phyloP scores from a whole-genome alignment of 1,284 basidiomycete species.

The Exobasidium rhododendri region DNA sequence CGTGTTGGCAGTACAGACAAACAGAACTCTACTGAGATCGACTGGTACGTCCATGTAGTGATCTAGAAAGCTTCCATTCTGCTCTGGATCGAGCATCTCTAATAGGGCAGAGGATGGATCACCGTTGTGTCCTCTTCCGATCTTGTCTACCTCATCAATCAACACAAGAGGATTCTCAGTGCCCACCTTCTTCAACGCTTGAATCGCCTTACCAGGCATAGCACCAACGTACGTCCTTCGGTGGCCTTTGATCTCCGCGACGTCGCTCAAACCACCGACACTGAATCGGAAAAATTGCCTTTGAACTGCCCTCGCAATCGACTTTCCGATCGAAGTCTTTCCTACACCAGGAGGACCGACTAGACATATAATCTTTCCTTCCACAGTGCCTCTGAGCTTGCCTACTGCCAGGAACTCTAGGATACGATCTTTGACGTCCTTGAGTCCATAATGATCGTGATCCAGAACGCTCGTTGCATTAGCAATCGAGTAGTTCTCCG shows the following conservation, averaged over 20 bases:
- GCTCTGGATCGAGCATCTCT: constrained; percentile 98
- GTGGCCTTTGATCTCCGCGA: constrained; percentile 99
- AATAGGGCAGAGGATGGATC: constrained; percentile 90
- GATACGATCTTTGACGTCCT: constrained; percentile 92
- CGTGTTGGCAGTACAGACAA: constrained; percentile 76
- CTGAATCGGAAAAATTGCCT: constrained; percentile 93
- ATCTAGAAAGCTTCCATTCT: constrained; percentile 92
- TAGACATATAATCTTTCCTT: constrained; percentile 96
- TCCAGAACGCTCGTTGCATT: constrained; percentile 83
- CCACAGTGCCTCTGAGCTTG: constrained; percentile 90
- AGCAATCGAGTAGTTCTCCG: constrained; percentile 85
- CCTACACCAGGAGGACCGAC: constrained; percentile 96
- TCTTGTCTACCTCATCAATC: constrained; percentile 99
- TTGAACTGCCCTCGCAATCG: constrained; percentile 80
- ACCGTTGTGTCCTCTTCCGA: constrained; percentile 87
- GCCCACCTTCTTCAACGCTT: constrained; percentile 91
- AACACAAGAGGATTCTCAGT: constrained; percentile 89
- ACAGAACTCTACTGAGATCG: constrained; percentile 90
- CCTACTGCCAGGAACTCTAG: constrained; percentile 97
- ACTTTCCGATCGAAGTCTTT: constrained; percentile 82
- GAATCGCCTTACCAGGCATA: constrained; percentile 95
- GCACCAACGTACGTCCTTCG: constrained; percentile 86
- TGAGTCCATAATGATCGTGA: constrained; percentile 93
- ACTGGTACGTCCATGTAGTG: constrained; percentile 98
- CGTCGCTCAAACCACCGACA: constrained; percentile 92